Conservation (phyloP, 73 alveolate species). For the Tetrahymena elliotti region DNA sequence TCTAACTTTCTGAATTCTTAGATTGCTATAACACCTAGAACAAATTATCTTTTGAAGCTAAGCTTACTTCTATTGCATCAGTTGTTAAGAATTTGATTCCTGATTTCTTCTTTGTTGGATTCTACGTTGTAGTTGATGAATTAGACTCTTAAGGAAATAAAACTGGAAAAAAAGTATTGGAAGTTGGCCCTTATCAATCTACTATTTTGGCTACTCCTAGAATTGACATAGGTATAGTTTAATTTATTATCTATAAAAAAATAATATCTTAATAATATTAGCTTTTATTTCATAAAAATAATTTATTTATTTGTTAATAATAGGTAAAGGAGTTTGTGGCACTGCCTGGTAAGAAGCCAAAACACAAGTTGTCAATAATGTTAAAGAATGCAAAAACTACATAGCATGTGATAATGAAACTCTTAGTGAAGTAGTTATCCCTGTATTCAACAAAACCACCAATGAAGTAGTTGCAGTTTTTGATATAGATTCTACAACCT, state of each 20-base stretch:
- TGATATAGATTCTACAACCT: constrained; percentile 34
- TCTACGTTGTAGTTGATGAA: constrained; percentile 13
- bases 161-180: constrained; percentile 2
- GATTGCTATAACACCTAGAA: background rate
- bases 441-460: constrained; percentile 10
- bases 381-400: constrained; percentile 21
- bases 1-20: background rate
- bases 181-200: constrained; percentile 27
- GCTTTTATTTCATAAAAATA: too few relatives aligned
- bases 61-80: constrained; percentile 21
- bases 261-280: background rate
- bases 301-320: background rate
- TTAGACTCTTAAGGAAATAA: background rate
- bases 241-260: too few relatives aligned
- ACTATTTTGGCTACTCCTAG: constrained; percentile 34
- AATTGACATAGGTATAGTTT: background rate
- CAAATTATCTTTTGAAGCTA: background rate
- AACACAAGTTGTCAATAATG: constrained; percentile 18
- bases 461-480: constrained; percentile 41
- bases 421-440: constrained; percentile 41
- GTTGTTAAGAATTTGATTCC: background rate
- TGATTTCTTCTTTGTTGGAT: constrained; percentile 28
- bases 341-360: constrained; percentile 23
- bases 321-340: constrained; percentile 31
- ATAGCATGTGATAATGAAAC: constrained; percentile 50